Conservation (phyloP, 2,329 filamentous ascomycete species). For the Colletotrichum acutatum region DNA sequence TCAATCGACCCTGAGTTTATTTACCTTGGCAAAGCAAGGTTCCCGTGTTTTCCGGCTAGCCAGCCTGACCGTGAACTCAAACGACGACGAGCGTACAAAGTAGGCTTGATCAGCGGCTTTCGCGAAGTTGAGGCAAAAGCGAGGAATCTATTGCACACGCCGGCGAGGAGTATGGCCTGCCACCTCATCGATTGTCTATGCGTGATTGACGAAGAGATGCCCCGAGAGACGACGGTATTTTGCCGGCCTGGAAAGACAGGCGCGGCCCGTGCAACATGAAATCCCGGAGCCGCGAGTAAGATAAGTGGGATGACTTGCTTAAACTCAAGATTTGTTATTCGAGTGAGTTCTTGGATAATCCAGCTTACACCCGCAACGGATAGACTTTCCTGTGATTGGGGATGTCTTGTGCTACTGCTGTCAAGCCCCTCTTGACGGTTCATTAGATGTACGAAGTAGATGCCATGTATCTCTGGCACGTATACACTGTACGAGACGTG, state of each 20-base stretch:
- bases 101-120: background rate
- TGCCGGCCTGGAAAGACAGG: background rate
- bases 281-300: background rate
- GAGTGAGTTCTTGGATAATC: background rate
- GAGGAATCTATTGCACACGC: background rate
- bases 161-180: background rate
- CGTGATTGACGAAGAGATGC: background rate
- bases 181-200: background rate
- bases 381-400: background rate
- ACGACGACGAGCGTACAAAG: background rate
- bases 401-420: background rate
- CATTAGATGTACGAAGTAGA: background rate
- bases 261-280: background rate
- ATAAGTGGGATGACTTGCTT: background rate
- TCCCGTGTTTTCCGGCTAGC: too few relatives aligned
- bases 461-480: background rate
- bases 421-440: background rate
- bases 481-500: too few relatives aligned
- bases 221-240: background rate
- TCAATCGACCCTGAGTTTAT: too few relatives aligned
- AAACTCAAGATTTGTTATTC: too few relatives aligned
- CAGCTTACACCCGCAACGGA: background rate
- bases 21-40: too few relatives aligned
- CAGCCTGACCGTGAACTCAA: background rate
- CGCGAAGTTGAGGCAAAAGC: background rate